Base-by-base conservation (phyloP, 139 green algal genomes). In the Dunaliella primolecta region DNA sequence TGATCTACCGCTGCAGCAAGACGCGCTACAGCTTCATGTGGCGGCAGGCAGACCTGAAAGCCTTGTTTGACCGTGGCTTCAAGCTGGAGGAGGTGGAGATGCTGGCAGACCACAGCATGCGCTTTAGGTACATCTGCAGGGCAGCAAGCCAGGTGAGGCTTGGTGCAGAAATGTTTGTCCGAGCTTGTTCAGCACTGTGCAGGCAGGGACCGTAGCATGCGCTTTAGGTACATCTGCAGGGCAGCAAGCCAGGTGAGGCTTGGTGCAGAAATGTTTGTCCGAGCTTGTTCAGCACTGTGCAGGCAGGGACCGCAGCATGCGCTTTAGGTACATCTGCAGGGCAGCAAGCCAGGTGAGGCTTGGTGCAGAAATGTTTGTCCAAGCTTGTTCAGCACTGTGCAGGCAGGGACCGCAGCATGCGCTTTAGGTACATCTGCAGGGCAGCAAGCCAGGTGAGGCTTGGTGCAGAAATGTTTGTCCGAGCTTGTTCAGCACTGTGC, bases 21-120 rank as follows among this genome's bases (percentile, higher is more conserved):
- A 83, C 78, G 34, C 78, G 78, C 35, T 83, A 83, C 78, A 75
- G 37, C 37, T 83, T 83, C 78, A 83, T 83, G 78, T 83, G 78
- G 78, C 78, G 78, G 20, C 78, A 74, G 78, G 78, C 78, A 29
- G 78, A 83, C 36, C 78, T 83, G 78, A 27, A 38, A 20, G 75
- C 31, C 29, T 30, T 80, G 15, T 31, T 46, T 25, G 23, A 36
- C 2, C 29, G 75, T 3, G 75, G 77, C 77, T 82, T 71, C 35
- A 31, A 32, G 77, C 77, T 82, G 34, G 38, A 36, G 36, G 36
- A 83, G 78, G 78, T 83, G 37, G 78, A 83, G 37, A 37, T 38
- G 78, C 78, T 83, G 78, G 78, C 78, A 24, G 78, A 83, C 38
- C 78, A 83, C 27, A 83, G 70, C 37, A 75, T 83, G 78, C 37